A percentile compares a stretch with the other conserved stretches of the same genome.
Conservation (phyloP, 2,329 filamentous ascomycete species). For the Alternaria triticimaculans region DNA sequence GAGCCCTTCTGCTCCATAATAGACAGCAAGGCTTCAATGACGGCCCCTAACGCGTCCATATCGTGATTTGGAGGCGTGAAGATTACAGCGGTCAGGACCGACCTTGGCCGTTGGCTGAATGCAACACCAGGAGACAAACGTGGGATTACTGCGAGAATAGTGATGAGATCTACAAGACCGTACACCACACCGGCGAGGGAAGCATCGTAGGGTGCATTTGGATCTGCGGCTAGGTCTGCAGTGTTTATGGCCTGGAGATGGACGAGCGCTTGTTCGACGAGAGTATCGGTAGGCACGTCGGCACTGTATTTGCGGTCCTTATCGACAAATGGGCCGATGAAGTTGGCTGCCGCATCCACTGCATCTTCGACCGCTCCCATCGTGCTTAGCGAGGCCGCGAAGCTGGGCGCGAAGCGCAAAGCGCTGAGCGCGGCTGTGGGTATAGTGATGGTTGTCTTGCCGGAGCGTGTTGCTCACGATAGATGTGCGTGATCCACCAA, state of each 20-base stretch:
- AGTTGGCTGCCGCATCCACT: constrained; percentile 43
- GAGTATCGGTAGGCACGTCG: constrained; percentile 14
- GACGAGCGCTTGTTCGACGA: constrained; percentile 37
- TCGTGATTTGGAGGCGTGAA: constrained; percentile 15
- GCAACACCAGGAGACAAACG: constrained; percentile 42
- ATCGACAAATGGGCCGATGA: constrained; percentile 40
- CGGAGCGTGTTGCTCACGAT: neutral
- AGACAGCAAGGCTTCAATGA: constrained; percentile 25
- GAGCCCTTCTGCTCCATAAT: constrained; percentile 36
- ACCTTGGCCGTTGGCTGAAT: constrained; percentile 43
- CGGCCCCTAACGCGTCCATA: constrained; percentile 19
- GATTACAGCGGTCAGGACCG: constrained; percentile 34
- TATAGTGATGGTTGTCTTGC: neutral
- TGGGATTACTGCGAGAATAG: constrained; percentile 44
- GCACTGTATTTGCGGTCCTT: constrained; percentile 14
- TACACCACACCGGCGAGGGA: constrained; percentile 48
- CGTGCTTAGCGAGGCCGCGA: neutral
- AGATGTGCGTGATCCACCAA: neutral
- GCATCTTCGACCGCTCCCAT: constrained; percentile 43
- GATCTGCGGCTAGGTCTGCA: constrained; percentile 38
- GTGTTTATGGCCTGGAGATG: constrained; percentile 45
- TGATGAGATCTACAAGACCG: constrained; percentile 46
- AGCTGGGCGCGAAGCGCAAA: neutral
- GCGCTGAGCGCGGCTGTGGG: neutral
- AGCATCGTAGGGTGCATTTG: constrained; percentile 48